Conservation (phyloP, 2,329 filamentous ascomycete genomes). For the Atkinsonella texensis region DNA sequence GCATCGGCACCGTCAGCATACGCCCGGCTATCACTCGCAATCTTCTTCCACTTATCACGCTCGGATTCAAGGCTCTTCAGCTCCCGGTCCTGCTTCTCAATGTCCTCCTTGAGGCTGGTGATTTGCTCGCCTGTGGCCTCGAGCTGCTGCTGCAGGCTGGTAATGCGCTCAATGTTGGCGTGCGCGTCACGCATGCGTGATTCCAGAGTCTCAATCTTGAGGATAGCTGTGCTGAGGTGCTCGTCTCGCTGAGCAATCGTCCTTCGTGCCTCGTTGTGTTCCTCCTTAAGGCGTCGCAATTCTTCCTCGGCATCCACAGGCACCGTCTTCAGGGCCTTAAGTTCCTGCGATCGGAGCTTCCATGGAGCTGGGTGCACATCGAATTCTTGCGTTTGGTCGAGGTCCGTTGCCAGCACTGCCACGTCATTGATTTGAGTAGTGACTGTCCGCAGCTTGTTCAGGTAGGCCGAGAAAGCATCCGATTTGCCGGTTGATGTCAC, state of each 20-base stretch:
- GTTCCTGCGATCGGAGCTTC: slow-evolving; percentile 67
- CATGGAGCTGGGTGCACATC: slow-evolving; percentile 68
- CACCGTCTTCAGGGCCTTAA: slow-evolving; percentile 70
- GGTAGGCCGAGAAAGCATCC: slow-evolving; percentile 58
- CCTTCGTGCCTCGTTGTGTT: slow-evolving; percentile 65
- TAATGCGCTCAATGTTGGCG: slow-evolving; percentile 60
- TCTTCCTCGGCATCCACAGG: slow-evolving; percentile 79
- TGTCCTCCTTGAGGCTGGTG: slow-evolving; percentile 45
- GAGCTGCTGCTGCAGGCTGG: slow-evolving; percentile 49
- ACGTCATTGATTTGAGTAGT: slow-evolving; percentile 57
- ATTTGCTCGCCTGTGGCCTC: slow-evolving; percentile 39
- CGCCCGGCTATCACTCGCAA: slow-evolving; percentile 48
- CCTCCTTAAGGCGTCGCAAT: slow-evolving; percentile 65
- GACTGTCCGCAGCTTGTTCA: slow-evolving; percentile 53
- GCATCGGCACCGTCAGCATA: slow-evolving; percentile 41
- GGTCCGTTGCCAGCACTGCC: slow-evolving; percentile 54
- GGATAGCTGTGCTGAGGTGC: slow-evolving; percentile 71
- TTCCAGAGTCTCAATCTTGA: slow-evolving; percentile 88
- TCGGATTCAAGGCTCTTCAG: slow-evolving; percentile 52
- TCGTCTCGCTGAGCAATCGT: slow-evolving; percentile 64
- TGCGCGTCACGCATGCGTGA: slow-evolving; percentile 75
- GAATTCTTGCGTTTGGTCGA: slow-evolving; percentile 67
- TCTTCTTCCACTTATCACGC: slow-evolving; percentile 59
- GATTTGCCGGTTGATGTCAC: slow-evolving; percentile 46
- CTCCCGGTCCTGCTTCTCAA: slow-evolving; percentile 56